phyloP scores from a whole-genome alignment of 2,329 filamentous ascomycete genomes.

The Scleromitrula shiraiana region DNA sequence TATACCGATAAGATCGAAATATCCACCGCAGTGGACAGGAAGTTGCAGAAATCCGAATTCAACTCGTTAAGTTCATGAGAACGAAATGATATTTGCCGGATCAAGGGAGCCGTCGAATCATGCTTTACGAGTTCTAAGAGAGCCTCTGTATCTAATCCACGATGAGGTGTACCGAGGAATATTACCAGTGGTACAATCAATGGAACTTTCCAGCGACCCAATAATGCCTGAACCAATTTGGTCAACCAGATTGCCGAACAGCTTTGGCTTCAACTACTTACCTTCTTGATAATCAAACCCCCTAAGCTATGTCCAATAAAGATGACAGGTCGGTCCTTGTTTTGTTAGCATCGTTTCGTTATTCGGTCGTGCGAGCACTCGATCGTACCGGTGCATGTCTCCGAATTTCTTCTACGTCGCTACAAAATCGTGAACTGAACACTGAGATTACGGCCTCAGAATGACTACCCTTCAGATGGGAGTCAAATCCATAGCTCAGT shows the following conservation, averaged over 20 bases:
- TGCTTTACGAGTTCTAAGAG: slow-evolving; percentile 18
- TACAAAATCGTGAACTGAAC: slow-evolving; percentile 7
- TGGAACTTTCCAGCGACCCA: slow-evolving; percentile 8
- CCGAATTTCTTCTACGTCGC: slow-evolving; percentile 23
- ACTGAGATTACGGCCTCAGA: slow-evolving; percentile 4
- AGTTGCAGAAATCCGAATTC: slow-evolving; percentile 15
- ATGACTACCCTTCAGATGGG: slow-evolving; percentile 17
- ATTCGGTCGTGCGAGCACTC: neutral
- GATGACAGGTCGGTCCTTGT: slow-evolving; percentile 20
- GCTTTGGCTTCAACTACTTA: neutral
- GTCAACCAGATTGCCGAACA: neutral
- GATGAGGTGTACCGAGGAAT: slow-evolving; percentile 24
- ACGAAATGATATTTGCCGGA: slow-evolving; percentile 16
- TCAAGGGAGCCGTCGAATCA: slow-evolving; percentile 13
- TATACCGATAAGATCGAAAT: slow-evolving; percentile 19
- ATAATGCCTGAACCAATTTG: neutral
- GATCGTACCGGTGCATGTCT: slow-evolving; percentile 6
- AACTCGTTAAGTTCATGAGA: slow-evolving; percentile 16
- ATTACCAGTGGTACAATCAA: slow-evolving; percentile 14
- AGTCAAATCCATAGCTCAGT: slow-evolving; percentile 30
- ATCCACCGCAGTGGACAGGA: slow-evolving; percentile 6
- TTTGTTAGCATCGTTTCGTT: neutral
- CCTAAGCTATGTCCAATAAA: slow-evolving; percentile 33
- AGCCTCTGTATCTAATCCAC: slow-evolving; percentile 19
- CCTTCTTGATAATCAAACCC: slow-evolving; percentile 31